These are phyloP conservation scores for Hirsutella thompsonii DNA, from an alignment of 2,329 filamentous ascomycete genomes.

Conservation along the genomic window DNA sequence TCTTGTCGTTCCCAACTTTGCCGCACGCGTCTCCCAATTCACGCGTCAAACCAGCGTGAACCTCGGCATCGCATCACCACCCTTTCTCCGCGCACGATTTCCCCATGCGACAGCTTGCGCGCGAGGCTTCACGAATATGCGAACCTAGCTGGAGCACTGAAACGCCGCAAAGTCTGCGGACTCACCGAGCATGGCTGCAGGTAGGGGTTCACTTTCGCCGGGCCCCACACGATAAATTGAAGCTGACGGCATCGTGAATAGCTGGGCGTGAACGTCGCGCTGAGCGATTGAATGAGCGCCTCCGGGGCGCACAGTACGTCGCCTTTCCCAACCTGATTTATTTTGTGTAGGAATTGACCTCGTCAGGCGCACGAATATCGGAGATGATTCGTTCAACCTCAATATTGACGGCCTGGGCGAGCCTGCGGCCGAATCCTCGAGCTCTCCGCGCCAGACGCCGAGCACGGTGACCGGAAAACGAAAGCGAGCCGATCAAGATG, in stretches of 20 bases:
- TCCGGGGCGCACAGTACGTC: conserved; percentile 50
- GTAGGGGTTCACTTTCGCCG: conserved; percentile 12
- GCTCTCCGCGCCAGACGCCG: conserved; percentile 20
- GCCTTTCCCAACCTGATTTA: no score
- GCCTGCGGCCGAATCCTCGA: conserved; percentile 14
- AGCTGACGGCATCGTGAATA: neutral
- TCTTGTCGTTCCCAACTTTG: neutral
- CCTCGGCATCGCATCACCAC: neutral
- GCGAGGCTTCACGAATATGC: no score
- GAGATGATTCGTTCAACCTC: conserved; percentile 47
- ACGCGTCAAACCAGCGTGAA: neutral
- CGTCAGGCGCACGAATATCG: conserved; percentile 39
- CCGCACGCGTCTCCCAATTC: conserved; percentile 1
- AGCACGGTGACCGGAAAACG: conserved; percentile 36
- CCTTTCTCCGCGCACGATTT: neutral
- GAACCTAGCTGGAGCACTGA: neutral
- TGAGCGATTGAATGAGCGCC: conserved; percentile 50
- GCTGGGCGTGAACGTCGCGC: conserved; percentile 36
- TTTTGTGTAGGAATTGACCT: neutral
- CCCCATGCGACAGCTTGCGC: neutral
- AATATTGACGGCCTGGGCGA: conserved; percentile 29
- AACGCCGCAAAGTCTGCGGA: neutral
- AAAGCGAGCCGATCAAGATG: conserved; percentile 17
- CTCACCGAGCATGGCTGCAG: conserved; percentile 19
- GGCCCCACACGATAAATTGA: neutral